These are phyloP conservation scores for Saturnispora hagleri DNA, from an alignment of 805 yeast genomes.

Conservation along the genomic window DNA sequence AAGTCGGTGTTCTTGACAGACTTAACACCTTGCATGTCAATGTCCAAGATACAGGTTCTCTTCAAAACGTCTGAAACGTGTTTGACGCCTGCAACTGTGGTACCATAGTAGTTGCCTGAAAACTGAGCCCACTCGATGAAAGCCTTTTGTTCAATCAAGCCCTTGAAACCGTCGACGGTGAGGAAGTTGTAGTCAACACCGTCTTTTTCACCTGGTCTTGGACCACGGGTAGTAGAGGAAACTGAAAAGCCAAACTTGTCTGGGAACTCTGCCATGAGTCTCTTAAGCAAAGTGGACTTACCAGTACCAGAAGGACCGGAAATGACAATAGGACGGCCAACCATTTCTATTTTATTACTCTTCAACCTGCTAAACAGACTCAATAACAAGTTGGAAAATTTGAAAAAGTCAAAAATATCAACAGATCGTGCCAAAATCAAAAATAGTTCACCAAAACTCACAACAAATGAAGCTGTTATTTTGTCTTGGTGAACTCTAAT, in stretches of 20 bases:
- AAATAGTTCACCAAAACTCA: neutral
- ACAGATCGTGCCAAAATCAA: neutral
- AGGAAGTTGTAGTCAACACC: conserved; percentile 88
- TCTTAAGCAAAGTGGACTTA: conserved; percentile 86
- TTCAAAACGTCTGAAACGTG: conserved; percentile 54
- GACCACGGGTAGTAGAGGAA: conserved; percentile 84
- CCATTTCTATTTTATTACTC: conserved; percentile 5
- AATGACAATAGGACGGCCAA: conserved; percentile 74
- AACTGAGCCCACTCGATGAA: conserved; percentile 98
- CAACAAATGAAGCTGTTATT: neutral
- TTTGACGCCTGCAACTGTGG: conserved; percentile 77
- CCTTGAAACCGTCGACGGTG: conserved; percentile 70
- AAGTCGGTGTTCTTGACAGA: conserved; percentile 75
- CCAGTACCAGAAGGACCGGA: conserved; percentile 98
- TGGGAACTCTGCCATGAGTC: conserved; percentile 84
- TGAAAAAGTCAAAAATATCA: neutral
- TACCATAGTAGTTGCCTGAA: conserved; percentile 96
- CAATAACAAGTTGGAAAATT: neutral
- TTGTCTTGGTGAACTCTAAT: neutral
- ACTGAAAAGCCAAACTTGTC: conserved; percentile 87
- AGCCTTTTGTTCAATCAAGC: conserved; percentile 59
- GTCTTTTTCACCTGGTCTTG: conserved; percentile 84
- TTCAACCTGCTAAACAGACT: neutral
- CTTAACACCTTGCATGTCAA: conserved; percentile 98
- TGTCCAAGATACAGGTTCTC: conserved; percentile 83